These are phyloP conservation scores for Platanus orientalis DNA, from an alignment of 164 flowering plant genomes.

Conservation along the genomic window DNA sequence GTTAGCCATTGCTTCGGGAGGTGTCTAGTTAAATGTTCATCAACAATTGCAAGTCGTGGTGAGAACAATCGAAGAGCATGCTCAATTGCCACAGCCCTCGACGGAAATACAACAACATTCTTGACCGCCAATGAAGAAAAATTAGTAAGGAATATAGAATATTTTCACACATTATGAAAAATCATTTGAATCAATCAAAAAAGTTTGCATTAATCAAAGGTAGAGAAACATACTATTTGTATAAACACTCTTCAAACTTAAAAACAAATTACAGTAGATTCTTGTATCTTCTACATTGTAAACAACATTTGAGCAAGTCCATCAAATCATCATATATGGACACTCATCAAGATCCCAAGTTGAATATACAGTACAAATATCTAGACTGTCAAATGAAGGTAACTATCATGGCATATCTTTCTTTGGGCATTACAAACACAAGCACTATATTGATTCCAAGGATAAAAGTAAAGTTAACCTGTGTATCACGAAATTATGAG, in stretches of 20 bases:
- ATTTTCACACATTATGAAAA: background rate
- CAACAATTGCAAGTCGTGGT: slow-evolving; percentile 94
- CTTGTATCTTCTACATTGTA: background rate
- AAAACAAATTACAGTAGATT: too few relatives aligned
- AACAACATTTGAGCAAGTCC: background rate
- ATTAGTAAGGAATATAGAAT: slow-evolving; percentile 10
- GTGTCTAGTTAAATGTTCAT: slow-evolving; percentile 81
- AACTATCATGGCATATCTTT: too few relatives aligned
- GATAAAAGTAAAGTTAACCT: too few relatives aligned
- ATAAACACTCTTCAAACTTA: too few relatives aligned
- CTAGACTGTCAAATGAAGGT: too few relatives aligned
- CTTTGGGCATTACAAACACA: too few relatives aligned
- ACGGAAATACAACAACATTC: slow-evolving; percentile 94
- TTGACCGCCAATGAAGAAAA: slow-evolving; percentile 25
- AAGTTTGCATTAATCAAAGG: background rate
- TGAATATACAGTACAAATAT: background rate
- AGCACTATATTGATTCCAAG: too few relatives aligned
- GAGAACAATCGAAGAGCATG: slow-evolving; percentile 81
- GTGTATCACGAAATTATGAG: too few relatives aligned
- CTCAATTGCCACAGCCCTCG: slow-evolving; percentile 90
- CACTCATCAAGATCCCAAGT: background rate
- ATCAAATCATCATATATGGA: background rate
- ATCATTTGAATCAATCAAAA: background rate
- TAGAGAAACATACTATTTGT: too few relatives aligned
- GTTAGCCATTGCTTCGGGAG: slow-evolving; percentile 87